phyloP scores from a whole-genome alignment of 805 yeast species.

The Pichia exigua region DNA sequence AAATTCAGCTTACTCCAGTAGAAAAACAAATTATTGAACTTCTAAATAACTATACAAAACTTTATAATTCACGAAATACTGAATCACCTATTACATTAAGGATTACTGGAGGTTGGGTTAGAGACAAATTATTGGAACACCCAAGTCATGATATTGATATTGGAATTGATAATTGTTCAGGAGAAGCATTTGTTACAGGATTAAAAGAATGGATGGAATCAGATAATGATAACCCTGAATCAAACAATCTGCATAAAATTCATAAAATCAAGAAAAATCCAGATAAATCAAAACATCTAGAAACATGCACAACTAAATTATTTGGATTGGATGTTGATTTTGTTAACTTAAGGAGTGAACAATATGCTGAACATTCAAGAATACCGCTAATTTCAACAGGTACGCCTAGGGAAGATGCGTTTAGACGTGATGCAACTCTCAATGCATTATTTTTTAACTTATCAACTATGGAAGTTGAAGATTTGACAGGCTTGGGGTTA shows the following conservation, averaged over 20 bases:
- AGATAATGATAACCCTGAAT: not conserved
- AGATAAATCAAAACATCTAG: constrained; percentile 91
- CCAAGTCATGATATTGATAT: constrained; percentile 85
- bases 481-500: constrained; percentile 71
- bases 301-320: constrained; percentile 88
- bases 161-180: constrained; percentile 78
- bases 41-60: constrained; percentile 21
- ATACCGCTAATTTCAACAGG: constrained; percentile 83
- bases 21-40: constrained; percentile 21
- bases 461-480: constrained; percentile 63
- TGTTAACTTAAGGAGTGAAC: constrained; percentile 84
- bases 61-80: constrained; percentile 15
- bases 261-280: constrained; percentile 90
- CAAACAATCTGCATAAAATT: constrained; percentile 7
- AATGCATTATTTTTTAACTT: constrained; percentile 89
- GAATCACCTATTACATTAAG: constrained; percentile 37
- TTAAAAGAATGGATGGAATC: constrained; percentile 43
- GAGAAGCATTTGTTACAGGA: constrained; percentile 73
- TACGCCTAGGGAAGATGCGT: constrained; percentile 86
- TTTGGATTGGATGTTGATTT: constrained; percentile 86
- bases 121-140: constrained; percentile 81
- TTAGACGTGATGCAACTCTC: constrained; percentile 89
- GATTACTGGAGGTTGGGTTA: constrained; percentile 97
- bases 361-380: constrained; percentile 72
- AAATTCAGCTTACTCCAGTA: constrained; percentile 16